Base-by-base conservation (phyloP, 106 monocot species). In the Agapanthus africanus region DNA sequence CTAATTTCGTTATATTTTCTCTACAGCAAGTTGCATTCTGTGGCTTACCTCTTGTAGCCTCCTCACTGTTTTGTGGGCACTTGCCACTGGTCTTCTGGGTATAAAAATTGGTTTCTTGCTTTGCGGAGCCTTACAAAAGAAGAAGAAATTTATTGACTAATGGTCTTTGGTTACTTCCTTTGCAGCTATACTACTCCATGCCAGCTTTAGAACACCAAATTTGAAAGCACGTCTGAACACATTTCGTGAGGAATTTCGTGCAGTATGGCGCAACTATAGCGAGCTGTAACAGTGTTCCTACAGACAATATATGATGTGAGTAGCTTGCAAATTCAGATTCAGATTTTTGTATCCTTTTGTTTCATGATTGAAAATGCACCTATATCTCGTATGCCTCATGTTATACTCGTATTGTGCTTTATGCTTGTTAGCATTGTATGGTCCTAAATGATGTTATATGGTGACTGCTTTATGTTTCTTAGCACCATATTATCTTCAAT, bases 171-270 rank as follows among this genome's bases (percentile, higher is more conserved):
- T 62, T 74, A 68, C 15, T 78, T 63, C 42, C 14, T 76, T 61
- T 28, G 66, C 70, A 99, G 97, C 81, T 42, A 90, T 77, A 36
- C 49, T 99, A 18, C 80, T 90, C 27, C 97, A 99, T 84, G 97
- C 92, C 65, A 99, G 92, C 67, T 93, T 99, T 54, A 82, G 97
- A 78, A 93, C 92, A 38, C 97, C 97, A 37, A 99, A 99, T 78
- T 46, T 99, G 61, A 99, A 99, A 86, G 97, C 97, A 63, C 84
- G 97, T 0, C 74, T 99, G 11, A 99, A 99, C 76, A 99, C 97
- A 62, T 99, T 99, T 78, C 89, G 92, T 37, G 97, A 99, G 76
- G 97, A 99, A 49, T 99, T 99, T 63, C 97, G 97, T 71, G 92
- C 88, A 40, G 97, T 99, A 9, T 99, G 97, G 97, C 89, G 97